A percentile compares a stretch with the other conserved stretches of the same genome.
Evolutionary conservation across 2,329 filamentous ascomycete species (phyloP).

Genomic region (Cercospora sp.): DNA sequence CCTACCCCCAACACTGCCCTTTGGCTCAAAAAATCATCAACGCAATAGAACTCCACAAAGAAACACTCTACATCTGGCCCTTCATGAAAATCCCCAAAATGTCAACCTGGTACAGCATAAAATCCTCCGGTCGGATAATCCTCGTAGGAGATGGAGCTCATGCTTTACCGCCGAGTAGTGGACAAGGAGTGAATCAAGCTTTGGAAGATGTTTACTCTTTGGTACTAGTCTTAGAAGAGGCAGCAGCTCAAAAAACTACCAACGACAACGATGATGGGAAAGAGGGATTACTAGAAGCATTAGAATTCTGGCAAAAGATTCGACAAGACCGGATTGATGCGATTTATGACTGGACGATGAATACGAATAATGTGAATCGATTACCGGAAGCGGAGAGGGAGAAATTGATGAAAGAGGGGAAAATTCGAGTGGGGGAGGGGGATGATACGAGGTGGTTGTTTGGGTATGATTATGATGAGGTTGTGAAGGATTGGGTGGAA

Average conservation of each 20-base stretch:
- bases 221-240: conserved; percentile 41
- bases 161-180: conserved; percentile 55
- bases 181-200: conserved; percentile 58
- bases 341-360: conserved; percentile 26
- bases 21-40: conserved; percentile 31
- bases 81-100: conserved; percentile 41
- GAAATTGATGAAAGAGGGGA: conserved; percentile 23
- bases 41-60: conserved; percentile 20
- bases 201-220: conserved; percentile 57
- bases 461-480: conserved; percentile 19
- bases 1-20: conserved; percentile 24
- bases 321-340: conserved; percentile 31
- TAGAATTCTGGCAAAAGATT: conserved; percentile 28
- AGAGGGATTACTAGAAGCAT: conserved; percentile 14
- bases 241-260: too few species aligned
- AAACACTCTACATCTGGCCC: conserved; percentile 32
- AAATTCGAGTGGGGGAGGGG: conserved; percentile 18
- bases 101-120: conserved; percentile 46
- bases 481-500: conserved; percentile 22
- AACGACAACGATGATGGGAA: background rate
- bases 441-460: conserved; percentile 30
- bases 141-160: conserved; percentile 60
- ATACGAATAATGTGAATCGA: conserved; percentile 26
- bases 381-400: conserved; percentile 29
- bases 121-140: conserved; percentile 47